Base-by-base conservation (phyloP, 192 early-diverging fungal genomes). In the Piromyces sp. region DNA sequence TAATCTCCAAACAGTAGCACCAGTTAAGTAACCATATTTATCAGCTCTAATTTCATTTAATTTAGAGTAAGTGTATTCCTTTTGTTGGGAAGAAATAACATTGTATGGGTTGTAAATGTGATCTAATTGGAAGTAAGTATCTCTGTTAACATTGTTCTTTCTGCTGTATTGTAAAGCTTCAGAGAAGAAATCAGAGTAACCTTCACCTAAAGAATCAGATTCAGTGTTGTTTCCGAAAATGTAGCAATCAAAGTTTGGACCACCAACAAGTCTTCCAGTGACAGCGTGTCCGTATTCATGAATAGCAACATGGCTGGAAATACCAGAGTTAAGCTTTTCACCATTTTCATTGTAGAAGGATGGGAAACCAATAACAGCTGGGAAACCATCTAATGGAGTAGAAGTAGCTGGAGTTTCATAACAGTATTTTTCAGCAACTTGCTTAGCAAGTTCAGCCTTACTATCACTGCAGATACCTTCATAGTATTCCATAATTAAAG, bases 381-480 rank as follows among this genome's bases (percentile, higher is more conserved):
- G 15, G 14, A 15, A 13, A 40, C 38, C 38, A 40, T 40, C 38
- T 13, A 5, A 1, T 13, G 38, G 13, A 40, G 38, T 40, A 40
- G n/a, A n/a, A n/a, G n/a, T n/a, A n/a, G n/a, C n/a, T n/a, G n/a
- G n/a, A n/a, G n/a, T n/a, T n/a, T n/a, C n/a, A n/a, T n/a, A n/a
- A n/a, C n/a, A n/a, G n/a, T n/a, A n/a, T n/a, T n/a, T n/a, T n/a
- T n/a, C n/a, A n/a, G n/a, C n/a, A n/a, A n/a, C n/a, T n/a, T n/a
- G n/a, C n/a, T n/a, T n/a, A n/a, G 36, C 36, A 36, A 36, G 13
- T 9, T 36, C 13, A 36, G 36, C 86, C 88, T 96, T 96, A 85
- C 95, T 94, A 81, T 89, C 91, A 78, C 96, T 95, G 36, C 92
- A 92, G 13, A 95, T 95, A 86, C 96, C 95, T 86, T 98, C 96